Evolutionary conservation across 2,329 filamentous ascomycete genomes (phyloP).

Genomic region (Penicillium sp.): DNA sequence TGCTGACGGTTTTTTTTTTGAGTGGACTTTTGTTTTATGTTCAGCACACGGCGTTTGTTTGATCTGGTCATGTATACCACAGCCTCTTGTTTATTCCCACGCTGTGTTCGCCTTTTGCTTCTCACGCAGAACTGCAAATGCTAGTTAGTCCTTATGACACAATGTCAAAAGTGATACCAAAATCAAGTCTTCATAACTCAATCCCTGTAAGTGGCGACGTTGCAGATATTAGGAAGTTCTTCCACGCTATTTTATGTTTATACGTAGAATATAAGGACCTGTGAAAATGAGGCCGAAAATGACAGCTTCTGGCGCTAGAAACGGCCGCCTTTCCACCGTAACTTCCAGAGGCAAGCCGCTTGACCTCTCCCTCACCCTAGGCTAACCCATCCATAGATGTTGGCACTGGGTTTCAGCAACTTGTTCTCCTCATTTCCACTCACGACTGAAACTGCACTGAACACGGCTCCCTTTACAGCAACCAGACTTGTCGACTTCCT

Average conservation of each 20-base stretch:
- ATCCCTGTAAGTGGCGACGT: no score
- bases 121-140: neutral
- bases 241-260: neutral
- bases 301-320: neutral
- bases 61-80: neutral
- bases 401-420: no score
- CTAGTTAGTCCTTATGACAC: neutral
- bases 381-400: no score
- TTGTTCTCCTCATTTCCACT: no score
- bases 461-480: no score
- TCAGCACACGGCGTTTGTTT: slow-evolving; percentile 2
- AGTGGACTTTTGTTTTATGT: neutral
- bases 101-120: neutral
- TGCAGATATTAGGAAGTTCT: no score
- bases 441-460: no score
- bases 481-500: no score
- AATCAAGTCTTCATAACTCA: neutral
- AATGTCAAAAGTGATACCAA: neutral
- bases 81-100: neutral
- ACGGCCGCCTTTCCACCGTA: neutral
- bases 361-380: no score
- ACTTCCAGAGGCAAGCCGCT: no score
- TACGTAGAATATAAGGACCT: neutral
- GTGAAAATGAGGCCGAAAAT: neutral
- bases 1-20: neutral